phyloP scores from a whole-genome alignment of 139 green algal species.

The Chlamydomonas sp. region DNA sequence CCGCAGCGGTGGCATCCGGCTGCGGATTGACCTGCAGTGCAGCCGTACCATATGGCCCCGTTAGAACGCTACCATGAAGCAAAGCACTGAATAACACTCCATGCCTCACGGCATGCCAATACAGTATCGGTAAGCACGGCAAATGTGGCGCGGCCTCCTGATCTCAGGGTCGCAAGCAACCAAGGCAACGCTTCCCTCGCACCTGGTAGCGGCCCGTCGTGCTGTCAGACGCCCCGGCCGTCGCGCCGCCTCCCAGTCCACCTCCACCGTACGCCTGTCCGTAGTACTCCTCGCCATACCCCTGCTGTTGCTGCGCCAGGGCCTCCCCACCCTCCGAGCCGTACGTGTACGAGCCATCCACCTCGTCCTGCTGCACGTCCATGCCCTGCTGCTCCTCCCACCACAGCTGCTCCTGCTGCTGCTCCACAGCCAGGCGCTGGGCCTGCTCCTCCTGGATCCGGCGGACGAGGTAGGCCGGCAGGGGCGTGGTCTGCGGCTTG shows the following conservation, averaged over 20 bases:
- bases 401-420: neutral
- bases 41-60: too few species aligned
- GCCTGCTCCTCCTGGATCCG: conserved; percentile 22
- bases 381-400: neutral
- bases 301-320: too few species aligned
- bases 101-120: too few species aligned
- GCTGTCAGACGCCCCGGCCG: too few species aligned
- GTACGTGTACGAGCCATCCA: neutral
- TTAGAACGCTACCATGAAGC: too few species aligned
- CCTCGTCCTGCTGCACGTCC: neutral
- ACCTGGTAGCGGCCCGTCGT: too few species aligned
- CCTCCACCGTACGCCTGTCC: too few species aligned
- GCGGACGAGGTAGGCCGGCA: conserved; percentile 42
- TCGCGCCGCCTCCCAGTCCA: too few species aligned
- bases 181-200: neutral
- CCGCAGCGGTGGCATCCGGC: too few species aligned
- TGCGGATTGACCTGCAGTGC: too few species aligned
- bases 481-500: conserved; percentile 43
- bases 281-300: too few species aligned
- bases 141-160: neutral
- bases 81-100: too few species aligned
- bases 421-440: neutral
- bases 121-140: neutral
- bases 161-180: neutral
- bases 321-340: neutral